These are phyloP conservation scores for Gossypium davidsonii DNA, from an alignment of 441 rosid species.

Conservation along the genomic window DNA sequence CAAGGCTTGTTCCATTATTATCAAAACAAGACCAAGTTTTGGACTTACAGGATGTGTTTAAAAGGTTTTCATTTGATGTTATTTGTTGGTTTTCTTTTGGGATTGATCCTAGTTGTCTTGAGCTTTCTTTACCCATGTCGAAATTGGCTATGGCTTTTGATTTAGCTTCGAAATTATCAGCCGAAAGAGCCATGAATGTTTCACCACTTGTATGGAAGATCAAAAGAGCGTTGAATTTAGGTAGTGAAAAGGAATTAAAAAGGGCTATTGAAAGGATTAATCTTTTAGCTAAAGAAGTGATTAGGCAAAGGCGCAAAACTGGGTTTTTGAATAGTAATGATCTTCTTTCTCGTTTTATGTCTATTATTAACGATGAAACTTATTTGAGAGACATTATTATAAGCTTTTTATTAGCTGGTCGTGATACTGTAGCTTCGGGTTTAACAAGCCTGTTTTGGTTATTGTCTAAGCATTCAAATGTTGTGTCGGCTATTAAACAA, in stretches of 20 bases:
- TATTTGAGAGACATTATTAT: conserved; percentile 27
- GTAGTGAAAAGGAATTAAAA: conserved; percentile 38
- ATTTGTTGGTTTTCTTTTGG: conserved; percentile 51
- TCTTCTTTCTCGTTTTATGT: conserved; percentile 59
- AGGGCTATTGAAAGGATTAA: conserved; percentile 34
- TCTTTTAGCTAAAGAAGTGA: conserved; percentile 34
- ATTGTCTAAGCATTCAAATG: conserved; percentile 22
- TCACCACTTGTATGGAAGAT: conserved; percentile 44
- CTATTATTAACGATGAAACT: conserved; percentile 28
- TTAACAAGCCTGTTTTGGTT: conserved; percentile 34
- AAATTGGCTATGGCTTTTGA: conserved; percentile 42
- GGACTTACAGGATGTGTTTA: conserved; percentile 46
- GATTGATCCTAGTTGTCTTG: conserved; percentile 42
- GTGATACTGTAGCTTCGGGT: conserved; percentile 35
- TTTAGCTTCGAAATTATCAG: conserved; percentile 55
- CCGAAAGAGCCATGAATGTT: conserved; percentile 44
- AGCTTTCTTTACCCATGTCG: conserved; percentile 42
- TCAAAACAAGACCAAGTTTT: conserved; percentile 12
- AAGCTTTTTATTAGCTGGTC: conserved; percentile 26
- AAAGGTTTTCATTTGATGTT: conserved; percentile 45
- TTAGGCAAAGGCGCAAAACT: conserved; percentile 33
- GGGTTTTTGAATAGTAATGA: conserved; percentile 32
- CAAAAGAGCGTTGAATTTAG: conserved; percentile 41
- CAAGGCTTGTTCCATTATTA: conserved; percentile 34
- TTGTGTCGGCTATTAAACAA: conserved; percentile 8